Evolutionary conservation across 2,329 filamentous ascomycete species (phyloP).

Genomic region (Sodiomyces alkalinus): DNA sequence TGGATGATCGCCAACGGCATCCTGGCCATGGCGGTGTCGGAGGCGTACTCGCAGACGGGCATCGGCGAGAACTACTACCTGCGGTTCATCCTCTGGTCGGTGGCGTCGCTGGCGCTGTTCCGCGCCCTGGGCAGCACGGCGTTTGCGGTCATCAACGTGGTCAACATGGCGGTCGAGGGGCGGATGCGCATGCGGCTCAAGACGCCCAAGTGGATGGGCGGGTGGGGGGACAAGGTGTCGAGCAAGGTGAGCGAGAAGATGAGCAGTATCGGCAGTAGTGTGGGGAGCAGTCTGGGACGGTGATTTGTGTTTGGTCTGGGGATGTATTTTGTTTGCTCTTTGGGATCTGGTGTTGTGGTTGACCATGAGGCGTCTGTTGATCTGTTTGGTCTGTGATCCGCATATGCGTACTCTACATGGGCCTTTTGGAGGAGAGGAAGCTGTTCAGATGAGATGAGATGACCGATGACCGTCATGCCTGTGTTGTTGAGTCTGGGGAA

Average conservation of each 20-base stretch:
- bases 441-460: too few species aligned
- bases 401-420: too few species aligned
- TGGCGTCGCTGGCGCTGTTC: slow-evolving; percentile 76
- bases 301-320: background rate
- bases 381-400: too few species aligned
- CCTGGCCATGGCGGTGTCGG: slow-evolving; percentile 82
- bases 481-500: too few species aligned
- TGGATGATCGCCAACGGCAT: slow-evolving; percentile 92
- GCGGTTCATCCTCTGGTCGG: slow-evolving; percentile 82
- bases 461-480: too few species aligned
- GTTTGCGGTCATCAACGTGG: slow-evolving; percentile 68
- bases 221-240: slow-evolving; percentile 24
- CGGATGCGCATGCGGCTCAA: slow-evolving; percentile 48
- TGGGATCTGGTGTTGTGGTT: background rate
- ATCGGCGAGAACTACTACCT: slow-evolving; percentile 81
- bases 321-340: too few species aligned
- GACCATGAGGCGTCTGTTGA: too few species aligned
- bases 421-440: too few species aligned
- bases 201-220: slow-evolving; percentile 33
- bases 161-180: slow-evolving; percentile 80
- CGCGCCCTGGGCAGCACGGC: slow-evolving; percentile 67
- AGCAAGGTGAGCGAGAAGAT: slow-evolving; percentile 30
- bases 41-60: slow-evolving; percentile 59
- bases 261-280: slow-evolving; percentile 31
- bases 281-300: slow-evolving; percentile 13